Evolutionary conservation across 305 asterid species (phyloP).

Genomic region (Salvia sclarea): DNA sequence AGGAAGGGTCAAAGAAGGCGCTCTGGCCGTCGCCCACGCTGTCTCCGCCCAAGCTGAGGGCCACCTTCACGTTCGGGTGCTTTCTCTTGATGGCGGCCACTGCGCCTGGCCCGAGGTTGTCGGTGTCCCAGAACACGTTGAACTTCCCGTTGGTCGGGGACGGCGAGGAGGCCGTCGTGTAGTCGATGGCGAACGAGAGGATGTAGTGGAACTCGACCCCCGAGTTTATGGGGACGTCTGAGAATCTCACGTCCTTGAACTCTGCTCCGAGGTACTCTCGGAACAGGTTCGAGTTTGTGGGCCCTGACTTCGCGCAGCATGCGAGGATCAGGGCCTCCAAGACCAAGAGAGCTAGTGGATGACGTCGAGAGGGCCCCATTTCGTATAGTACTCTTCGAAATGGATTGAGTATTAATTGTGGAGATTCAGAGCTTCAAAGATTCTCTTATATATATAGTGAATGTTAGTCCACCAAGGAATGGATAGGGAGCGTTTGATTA

Average conservation of each 20-base stretch:
- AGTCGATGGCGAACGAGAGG: slow-evolving; percentile 70
- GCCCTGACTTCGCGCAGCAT: slow-evolving; percentile 3
- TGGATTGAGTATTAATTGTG: neutral
- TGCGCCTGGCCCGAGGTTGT: slow-evolving; percentile 49
- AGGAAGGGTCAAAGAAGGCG: slow-evolving; percentile 51
- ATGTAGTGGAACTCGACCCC: slow-evolving; percentile 70
- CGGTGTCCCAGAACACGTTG: slow-evolving; percentile 62
- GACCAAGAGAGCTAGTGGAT: neutral
- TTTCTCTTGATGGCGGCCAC: slow-evolving; percentile 47
- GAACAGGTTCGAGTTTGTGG: slow-evolving; percentile 50
- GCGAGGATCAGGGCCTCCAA: slow-evolving; percentile 25
- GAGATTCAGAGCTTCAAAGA: too few relatives aligned
- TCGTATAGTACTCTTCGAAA: too few relatives aligned
- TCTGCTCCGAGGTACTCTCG: slow-evolving; percentile 79
- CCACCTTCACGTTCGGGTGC: slow-evolving; percentile 56
- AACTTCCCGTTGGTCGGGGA: slow-evolving; percentile 64
- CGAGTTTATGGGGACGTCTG: slow-evolving; percentile 57
- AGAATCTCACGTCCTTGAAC: slow-evolving; percentile 47
- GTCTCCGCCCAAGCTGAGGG: slow-evolving; percentile 65
- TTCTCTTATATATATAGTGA: slow-evolving; percentile 6
- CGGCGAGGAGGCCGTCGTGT: slow-evolving; percentile 46
- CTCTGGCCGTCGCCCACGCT: slow-evolving; percentile 35
- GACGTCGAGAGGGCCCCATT: slow-evolving; percentile 24
- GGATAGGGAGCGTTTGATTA: neutral
- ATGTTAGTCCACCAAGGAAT: neutral